A percentile compares a stretch with the other conserved stretches of the same genome.
Conservation (phyloP, 345 rosid species). For the Salix koriyanagi region DNA sequence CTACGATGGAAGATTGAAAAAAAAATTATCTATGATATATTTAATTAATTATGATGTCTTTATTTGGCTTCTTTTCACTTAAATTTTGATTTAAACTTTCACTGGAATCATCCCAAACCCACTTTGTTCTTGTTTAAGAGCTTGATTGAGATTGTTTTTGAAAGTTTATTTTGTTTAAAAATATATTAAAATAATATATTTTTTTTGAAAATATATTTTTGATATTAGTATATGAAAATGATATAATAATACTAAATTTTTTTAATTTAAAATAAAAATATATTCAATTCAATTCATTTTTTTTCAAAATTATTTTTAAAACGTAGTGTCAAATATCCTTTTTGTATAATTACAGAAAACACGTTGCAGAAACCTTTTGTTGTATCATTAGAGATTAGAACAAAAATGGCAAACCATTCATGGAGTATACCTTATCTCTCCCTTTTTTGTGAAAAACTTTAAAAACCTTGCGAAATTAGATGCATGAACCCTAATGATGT, state of each 20-base stretch:
- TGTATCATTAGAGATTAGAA: conserved; percentile 5
- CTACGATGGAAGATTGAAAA: conserved; percentile 12
- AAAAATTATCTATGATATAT: background rate
- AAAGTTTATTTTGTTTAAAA: no score
- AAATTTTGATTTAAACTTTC: conserved; percentile 11
- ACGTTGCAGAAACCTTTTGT: conserved; percentile 13
- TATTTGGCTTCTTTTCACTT: conserved; percentile 9
- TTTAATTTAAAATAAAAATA: no score
- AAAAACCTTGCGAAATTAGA: background rate
- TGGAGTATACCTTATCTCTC: background rate
- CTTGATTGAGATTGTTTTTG: no score
- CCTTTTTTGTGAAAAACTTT: background rate
- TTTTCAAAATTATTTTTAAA: no score
- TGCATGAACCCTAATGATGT: background rate
- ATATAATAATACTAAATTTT: no score
- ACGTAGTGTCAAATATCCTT: no score
- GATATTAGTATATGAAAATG: no score
- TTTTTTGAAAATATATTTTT: no score
- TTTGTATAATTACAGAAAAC: conserved; percentile 15
- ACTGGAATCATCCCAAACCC: conserved; percentile 27
- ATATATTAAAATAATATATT: no score
- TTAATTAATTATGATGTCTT: conserved; percentile 6
- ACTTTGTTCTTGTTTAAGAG: background rate
- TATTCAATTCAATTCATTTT: no score
- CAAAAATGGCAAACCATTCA: background rate